Conservation (phyloP, 805 yeast species). For the Ogataea thermomethanolica region DNA sequence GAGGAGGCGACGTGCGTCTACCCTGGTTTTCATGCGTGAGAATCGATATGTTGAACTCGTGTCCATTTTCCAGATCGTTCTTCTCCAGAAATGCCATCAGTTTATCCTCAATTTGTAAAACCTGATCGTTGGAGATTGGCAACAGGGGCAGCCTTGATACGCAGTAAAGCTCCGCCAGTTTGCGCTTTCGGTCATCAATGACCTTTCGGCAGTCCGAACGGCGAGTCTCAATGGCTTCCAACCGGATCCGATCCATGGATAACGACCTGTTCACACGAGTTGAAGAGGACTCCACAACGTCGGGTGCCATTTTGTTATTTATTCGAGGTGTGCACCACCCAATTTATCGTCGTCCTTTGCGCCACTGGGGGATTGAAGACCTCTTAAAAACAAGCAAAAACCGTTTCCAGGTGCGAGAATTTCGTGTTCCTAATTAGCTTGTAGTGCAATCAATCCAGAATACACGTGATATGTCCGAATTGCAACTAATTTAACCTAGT, state of each 20-base stretch:
- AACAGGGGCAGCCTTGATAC: conserved; percentile 50
- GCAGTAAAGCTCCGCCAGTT: conserved; percentile 59
- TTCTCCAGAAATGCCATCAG: conserved; percentile 45
- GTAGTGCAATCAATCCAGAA: background rate
- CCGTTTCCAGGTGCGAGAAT: background rate
- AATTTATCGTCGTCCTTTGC: conserved; percentile 9
- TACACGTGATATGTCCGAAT: conserved; percentile 1
- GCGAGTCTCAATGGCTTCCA: conserved; percentile 44
- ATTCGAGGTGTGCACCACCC: conserved; percentile 11
- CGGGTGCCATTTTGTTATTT: conserved; percentile 8
- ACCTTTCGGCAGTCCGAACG: conserved; percentile 41
- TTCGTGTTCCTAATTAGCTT: conserved; percentile 1
- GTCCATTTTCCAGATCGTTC: conserved; percentile 50
- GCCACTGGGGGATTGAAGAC: conserved; percentile 8
- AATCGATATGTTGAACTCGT: conserved; percentile 35
- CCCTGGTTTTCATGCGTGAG: conserved; percentile 34
- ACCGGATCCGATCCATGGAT: conserved; percentile 40
- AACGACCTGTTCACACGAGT: conserved; percentile 1
- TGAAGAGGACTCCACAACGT: conserved; percentile 6
- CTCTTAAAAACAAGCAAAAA: conserved; percentile 1
- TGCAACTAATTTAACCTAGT: conserved; percentile 1
- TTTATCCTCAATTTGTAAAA: conserved; percentile 38
- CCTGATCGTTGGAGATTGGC: conserved; percentile 38
- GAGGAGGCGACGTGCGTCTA: conserved; percentile 30
- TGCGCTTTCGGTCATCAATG: conserved; percentile 51